Base-by-base conservation (phyloP, 164 flowering plant genomes). In the Stephania cephalantha region DNA sequence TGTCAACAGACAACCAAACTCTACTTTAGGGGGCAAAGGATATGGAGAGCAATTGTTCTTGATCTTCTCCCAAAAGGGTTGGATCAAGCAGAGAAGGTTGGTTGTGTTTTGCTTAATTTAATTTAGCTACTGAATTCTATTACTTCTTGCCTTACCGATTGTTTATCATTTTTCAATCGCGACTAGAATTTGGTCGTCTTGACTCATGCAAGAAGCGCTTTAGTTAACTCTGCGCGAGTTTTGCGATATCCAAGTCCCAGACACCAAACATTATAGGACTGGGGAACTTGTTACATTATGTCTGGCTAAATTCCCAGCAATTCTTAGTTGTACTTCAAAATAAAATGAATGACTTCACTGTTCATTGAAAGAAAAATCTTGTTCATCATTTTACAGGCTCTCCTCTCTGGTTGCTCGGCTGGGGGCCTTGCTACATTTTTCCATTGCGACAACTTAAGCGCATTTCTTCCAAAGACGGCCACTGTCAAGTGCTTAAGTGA, bases 381-480 rank as follows among this genome's bases (percentile, higher is more conserved):
- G 4, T 35, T 35, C 42, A 35, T 45, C 53, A 18, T 75, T 82
- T 22, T 75, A 3, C 77, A 96, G 99, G 99, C 92, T 74, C 75
- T 96, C 87, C 93, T 96, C 75, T 92, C 99, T 13, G 99, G 99
- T 63, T 94, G 98, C 83, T 96, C 99, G 31, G 99, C 99, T 46
- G 99, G 99, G 48, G 99, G 99, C 48, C 80, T 96, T 52, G 88
- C 98, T 70, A 31, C 90, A 42, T 90, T 92, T 82, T 69, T 88
- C 74, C 98, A 96, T 53, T 96, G 99, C 79, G 92, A 94, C 75
- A 79, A 86, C 70, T 89, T 94, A 82, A 81, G 87, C 58, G 78
- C 73, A 1, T 78, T 82, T 76, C 81, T 96, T 73, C 97, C 99
- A 22, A 69, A n/a, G 18, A 86, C 76, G 76, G 82, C 97, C 4